These are phyloP conservation scores for Candida nanaspora DNA, from an alignment of 805 yeast species.

Conservation along the genomic window DNA sequence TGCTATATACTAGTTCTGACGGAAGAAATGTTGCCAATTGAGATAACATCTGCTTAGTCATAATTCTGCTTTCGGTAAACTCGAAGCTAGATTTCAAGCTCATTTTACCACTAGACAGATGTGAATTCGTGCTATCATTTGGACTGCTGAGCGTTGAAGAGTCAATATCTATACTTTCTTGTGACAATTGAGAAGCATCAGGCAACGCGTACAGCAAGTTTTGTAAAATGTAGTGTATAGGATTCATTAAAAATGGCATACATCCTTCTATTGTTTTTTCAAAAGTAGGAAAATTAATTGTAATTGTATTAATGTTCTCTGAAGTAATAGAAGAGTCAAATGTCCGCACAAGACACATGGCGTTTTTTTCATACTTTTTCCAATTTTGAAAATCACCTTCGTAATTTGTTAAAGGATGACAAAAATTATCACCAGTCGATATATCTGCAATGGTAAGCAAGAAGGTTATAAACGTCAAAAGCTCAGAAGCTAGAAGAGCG, in stretches of 20 bases:
- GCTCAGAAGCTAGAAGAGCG: conserved; percentile 30
- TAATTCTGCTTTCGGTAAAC: conserved; percentile 26
- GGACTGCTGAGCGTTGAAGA: not conserved
- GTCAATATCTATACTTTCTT: conserved; percentile 26
- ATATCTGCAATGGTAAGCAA: conserved; percentile 37
- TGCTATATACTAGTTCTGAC: conserved; percentile 33
- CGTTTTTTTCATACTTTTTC: conserved; percentile 34
- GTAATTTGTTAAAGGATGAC: conserved; percentile 12
- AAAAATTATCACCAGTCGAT: conserved; percentile 9
- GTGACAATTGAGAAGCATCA: conserved; percentile 26
- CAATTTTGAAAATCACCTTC: conserved; percentile 26
- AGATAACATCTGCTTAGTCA: conserved; percentile 31
- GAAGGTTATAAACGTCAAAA: conserved; percentile 42
- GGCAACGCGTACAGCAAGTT: not conserved
- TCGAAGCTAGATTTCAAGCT: not conserved
- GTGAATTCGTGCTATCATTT: not conserved
- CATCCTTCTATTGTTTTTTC: conserved; percentile 12
- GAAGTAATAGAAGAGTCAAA: conserved; percentile 33
- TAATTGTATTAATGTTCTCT: conserved; percentile 9
- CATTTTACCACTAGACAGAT: not conserved
- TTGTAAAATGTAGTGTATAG: conserved; percentile 12
- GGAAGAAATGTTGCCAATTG: conserved; percentile 31
- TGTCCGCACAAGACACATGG: conserved; percentile 41
- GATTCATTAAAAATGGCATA: conserved; percentile 37
- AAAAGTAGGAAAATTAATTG: conserved; percentile 28